These are phyloP conservation scores for Fusarium drepaniforme DNA, from an alignment of 2,329 filamentous ascomycete species.

Conservation along the genomic window DNA sequence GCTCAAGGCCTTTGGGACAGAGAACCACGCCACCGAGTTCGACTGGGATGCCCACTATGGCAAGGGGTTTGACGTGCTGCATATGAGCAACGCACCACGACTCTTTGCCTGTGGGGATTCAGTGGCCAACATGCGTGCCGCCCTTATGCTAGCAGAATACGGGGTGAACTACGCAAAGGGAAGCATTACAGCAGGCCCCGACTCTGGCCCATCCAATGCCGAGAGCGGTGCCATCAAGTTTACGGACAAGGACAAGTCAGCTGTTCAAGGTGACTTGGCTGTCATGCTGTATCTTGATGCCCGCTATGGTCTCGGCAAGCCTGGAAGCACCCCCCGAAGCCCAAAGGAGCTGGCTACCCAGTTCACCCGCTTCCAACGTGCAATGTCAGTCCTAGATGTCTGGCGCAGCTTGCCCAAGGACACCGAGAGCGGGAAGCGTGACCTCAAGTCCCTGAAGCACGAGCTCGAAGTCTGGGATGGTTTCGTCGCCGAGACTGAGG, in stretches of 20 bases:
- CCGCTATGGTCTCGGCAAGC: slow-evolving; percentile 55
- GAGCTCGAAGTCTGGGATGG: slow-evolving; percentile 58
- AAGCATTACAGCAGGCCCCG: slow-evolving; percentile 48
- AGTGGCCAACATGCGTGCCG: slow-evolving; percentile 62
- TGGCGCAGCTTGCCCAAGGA: slow-evolving; percentile 46
- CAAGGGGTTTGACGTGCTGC: slow-evolving; percentile 84
- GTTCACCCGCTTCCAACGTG: slow-evolving; percentile 58
- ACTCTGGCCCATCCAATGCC: background rate
- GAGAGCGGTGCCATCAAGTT: slow-evolving; percentile 57
- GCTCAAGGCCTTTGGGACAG: slow-evolving; percentile 83
- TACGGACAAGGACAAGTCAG: slow-evolving; percentile 67
- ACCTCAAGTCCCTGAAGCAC: slow-evolving; percentile 41
- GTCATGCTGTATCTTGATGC: slow-evolving; percentile 73
- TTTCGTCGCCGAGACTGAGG: slow-evolving; percentile 46
- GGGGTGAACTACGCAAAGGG: slow-evolving; percentile 61
- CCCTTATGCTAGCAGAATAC: slow-evolving; percentile 63
- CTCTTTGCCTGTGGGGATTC: slow-evolving; percentile 63
- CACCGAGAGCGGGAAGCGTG: slow-evolving; percentile 4
- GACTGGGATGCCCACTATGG: slow-evolving; percentile 85
- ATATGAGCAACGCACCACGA: slow-evolving; percentile 67
- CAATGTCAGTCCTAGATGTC: slow-evolving; percentile 50
- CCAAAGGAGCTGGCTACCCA: slow-evolving; percentile 50
- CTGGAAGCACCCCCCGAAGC: slow-evolving; percentile 38
- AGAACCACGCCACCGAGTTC: slow-evolving; percentile 82
- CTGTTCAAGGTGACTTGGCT: slow-evolving; percentile 62